Base-by-base conservation (phyloP, 352 stramenopile genomes). In the Pythium aquatile region DNA sequence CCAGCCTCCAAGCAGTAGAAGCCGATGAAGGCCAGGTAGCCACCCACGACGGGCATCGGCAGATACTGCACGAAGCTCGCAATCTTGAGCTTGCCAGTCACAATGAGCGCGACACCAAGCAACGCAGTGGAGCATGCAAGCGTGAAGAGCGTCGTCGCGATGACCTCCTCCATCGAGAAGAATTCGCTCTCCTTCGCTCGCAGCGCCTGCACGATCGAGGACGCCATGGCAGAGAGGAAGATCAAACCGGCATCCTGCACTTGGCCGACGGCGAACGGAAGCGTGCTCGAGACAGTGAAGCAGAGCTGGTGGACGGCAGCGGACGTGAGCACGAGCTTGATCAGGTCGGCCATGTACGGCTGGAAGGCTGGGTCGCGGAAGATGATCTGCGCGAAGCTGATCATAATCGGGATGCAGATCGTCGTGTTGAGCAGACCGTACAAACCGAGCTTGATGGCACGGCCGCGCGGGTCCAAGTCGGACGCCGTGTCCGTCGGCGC, bases 241-340 rank as follows among this genome's bases (percentile, higher is more conserved):
- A 99, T 99, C n/a, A 99, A 81, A 0, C 97, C 97, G 2, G 97
- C 97, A 74, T 99, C 97, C 72, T 99, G 97, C 3, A 99, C 97
- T 75, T 98, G 96, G 2, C 97, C 97, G 51, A 99, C 96, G 3
- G 97, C 96, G 75, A 99, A 99, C 7, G 92, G 87, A 55, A 99
- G 80, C 37, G 90, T 93, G 59, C 88, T 98, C 52, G 96, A 91
- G 20, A 85, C 71, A 4, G 86, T 94, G 66, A 95, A 95, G 66
- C 82, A 92, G 54, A 91, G 64, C 71, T 95, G 86, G 65, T 95
- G 86, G 44, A 95, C 73, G 10, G 83, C 84, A 3, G 82, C 85
- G 10, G 87, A 96, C 44, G 90, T 80, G 48, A 96, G 78, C 69
- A 98, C 97, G 35, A 99, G 84, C 77, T 99, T 99, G 55, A 96